Conservation (phyloP, 106 monocot genomes). For the Vanilla planifolia region DNA sequence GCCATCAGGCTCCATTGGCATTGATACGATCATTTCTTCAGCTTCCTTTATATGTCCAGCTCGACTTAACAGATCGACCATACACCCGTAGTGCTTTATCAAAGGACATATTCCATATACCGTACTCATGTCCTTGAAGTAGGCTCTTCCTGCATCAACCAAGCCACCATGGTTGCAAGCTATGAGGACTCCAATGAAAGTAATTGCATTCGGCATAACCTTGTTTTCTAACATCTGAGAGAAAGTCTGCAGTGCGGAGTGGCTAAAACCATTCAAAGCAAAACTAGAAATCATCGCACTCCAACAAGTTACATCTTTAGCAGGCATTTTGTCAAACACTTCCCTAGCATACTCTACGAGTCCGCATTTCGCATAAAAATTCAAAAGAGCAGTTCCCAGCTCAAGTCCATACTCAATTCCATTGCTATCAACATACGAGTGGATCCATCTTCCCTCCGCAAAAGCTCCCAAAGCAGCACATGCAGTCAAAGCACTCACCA, state of each 20-base stretch:
- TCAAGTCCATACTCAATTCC: conserved; percentile 10
- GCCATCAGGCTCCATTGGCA: conserved; percentile 29
- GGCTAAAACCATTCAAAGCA: conserved; percentile 24
- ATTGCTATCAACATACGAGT: conserved; percentile 15
- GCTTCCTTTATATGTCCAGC: conserved; percentile 30
- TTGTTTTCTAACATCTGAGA: conserved; percentile 4
- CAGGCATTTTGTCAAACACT: conserved; percentile 20
- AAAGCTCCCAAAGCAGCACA: conserved; percentile 26
- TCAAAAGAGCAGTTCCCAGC: conserved; percentile 27
- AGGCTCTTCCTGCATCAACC: conserved; percentile 23
- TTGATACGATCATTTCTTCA: conserved; percentile 19
- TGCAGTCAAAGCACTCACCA: conserved; percentile 25
- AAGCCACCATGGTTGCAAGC: conserved; percentile 42
- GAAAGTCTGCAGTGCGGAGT: conserved; percentile 23
- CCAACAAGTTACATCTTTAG: conserved; percentile 26
- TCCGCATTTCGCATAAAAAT: conserved; percentile 44
- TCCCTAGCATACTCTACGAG: conserved; percentile 11
- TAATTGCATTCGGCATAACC: conserved; percentile 19
- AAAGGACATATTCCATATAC: conserved; percentile 11
- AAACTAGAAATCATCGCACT: conserved; percentile 34
- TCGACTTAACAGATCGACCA: conserved; percentile 32
- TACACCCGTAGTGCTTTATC: conserved; percentile 34
- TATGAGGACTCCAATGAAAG: conserved; percentile 28
- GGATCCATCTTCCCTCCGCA: conserved; percentile 29
- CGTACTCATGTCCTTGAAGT: conserved; percentile 11